Evolutionary conservation across 129 eudicot species (phyloP).

Genomic region (Flaveria sonorensis): DNA sequence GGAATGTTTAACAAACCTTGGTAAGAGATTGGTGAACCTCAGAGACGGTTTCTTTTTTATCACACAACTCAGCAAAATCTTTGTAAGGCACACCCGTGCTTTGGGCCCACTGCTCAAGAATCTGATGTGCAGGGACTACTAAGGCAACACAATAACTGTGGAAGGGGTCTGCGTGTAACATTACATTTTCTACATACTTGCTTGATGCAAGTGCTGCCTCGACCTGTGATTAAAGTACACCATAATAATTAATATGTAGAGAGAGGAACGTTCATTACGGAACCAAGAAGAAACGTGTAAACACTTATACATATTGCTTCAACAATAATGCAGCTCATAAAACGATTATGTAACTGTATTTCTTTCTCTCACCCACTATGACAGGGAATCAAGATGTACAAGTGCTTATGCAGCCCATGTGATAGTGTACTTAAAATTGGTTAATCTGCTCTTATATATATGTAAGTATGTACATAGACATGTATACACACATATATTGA

Average conservation of each 20-base stretch:
- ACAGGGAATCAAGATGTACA: not conserved
- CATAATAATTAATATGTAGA: not conserved
- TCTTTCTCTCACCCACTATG: not conserved
- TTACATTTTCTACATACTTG: slow-evolving; percentile 75
- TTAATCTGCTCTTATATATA: not conserved
- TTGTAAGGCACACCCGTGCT: slow-evolving; percentile 51
- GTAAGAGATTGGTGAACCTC: slow-evolving; percentile 80
- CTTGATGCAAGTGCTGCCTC: slow-evolving; percentile 86
- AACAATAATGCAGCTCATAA: no score
- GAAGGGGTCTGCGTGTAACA: slow-evolving; percentile 90
- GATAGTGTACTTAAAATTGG: not conserved
- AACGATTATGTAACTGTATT: not conserved
- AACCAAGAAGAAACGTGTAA: no score
- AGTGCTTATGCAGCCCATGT: not conserved
- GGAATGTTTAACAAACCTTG: slow-evolving; percentile 52
- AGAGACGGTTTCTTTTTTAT: slow-evolving; percentile 54
- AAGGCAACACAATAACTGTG: slow-evolving; percentile 81
- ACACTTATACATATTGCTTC: not conserved
- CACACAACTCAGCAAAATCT: slow-evolving; percentile 69
- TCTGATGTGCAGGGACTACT: slow-evolving; percentile 70
- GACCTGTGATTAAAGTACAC: slow-evolving; percentile 50
- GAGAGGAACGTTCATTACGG: no score
- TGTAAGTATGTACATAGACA: no score
- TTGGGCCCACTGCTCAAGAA: slow-evolving; percentile 82
- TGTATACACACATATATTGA: no score